These are phyloP conservation scores for Cyphellophora attinorum DNA, from an alignment of 2,329 filamentous ascomycete genomes.

Conservation along the genomic window DNA sequence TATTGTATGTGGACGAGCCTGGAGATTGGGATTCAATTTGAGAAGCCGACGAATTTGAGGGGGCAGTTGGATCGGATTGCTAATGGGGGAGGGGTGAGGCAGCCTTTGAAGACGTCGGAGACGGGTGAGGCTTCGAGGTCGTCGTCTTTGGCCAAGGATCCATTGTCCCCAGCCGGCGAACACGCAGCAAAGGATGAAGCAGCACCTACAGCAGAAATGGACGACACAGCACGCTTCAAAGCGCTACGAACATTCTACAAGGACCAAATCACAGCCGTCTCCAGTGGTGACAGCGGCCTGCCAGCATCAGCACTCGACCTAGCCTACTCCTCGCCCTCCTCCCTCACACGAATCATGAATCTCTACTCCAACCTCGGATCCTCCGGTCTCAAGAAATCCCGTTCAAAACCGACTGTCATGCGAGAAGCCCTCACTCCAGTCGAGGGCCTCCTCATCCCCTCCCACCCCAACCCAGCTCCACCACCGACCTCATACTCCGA, in stretches of 20 bases:
- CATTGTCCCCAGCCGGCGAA: constrained; percentile 8
- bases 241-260: constrained; percentile 75
- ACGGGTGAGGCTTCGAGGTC: constrained; percentile 7
- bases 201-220: constrained; percentile 28
- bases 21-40: constrained; percentile 83
- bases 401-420: constrained; percentile 63
- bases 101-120: constrained; percentile 1
- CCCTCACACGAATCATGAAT: constrained; percentile 81
- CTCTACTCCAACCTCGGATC: constrained; percentile 60
- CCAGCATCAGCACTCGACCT: constrained; percentile 42
- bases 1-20: constrained; percentile 90
- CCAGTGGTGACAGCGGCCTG: constrained; percentile 33
- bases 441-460: constrained; percentile 61
- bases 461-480: constrained; percentile 39
- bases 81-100: constrained; percentile 24
- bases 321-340: constrained; percentile 60
- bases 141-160: constrained; percentile 11
- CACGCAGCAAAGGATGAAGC: constrained; percentile 26
- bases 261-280: constrained; percentile 59
- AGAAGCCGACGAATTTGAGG: constrained; percentile 78
- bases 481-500: constrained; percentile 10
- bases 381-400: constrained; percentile 47
- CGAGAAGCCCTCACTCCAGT: constrained; percentile 62
- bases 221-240: constrained; percentile 61
- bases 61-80: constrained; percentile 66